phyloP scores from a whole-genome alignment of 257 asterid species.

The Anisodus tanguticus region DNA sequence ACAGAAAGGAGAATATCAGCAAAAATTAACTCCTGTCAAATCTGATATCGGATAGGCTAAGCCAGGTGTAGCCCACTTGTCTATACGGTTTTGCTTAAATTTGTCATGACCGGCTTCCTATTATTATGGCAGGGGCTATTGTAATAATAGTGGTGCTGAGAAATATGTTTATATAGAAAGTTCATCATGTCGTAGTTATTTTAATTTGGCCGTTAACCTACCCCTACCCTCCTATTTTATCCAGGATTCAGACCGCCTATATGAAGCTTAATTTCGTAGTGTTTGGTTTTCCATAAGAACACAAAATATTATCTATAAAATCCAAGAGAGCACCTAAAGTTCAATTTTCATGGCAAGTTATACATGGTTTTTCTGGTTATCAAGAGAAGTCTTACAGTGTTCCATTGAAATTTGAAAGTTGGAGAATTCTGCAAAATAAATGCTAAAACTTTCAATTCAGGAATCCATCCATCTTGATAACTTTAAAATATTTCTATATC shows the following conservation, averaged over 20 bases:
- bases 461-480: background rate
- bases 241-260: background rate
- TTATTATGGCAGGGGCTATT: background rate
- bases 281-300: background rate
- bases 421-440: background rate
- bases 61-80: background rate
- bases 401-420: background rate
- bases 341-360: background rate
- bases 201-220: background rate
- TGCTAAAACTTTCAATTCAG: background rate
- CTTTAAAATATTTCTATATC: background rate
- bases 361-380: background rate
- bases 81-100: background rate
- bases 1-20: background rate
- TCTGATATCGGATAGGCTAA: background rate
- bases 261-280: background rate
- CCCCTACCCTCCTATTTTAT: background rate
- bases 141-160: background rate
- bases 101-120: background rate
- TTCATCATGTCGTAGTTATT: background rate
- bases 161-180: background rate
- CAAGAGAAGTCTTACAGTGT: background rate
- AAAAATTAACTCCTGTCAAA: background rate
- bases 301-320: background rate
- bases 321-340: slow-evolving; percentile 16